Base-by-base conservation (phyloP, 371 early-diverging fungal genomes). In the Parasitella parasitica region DNA sequence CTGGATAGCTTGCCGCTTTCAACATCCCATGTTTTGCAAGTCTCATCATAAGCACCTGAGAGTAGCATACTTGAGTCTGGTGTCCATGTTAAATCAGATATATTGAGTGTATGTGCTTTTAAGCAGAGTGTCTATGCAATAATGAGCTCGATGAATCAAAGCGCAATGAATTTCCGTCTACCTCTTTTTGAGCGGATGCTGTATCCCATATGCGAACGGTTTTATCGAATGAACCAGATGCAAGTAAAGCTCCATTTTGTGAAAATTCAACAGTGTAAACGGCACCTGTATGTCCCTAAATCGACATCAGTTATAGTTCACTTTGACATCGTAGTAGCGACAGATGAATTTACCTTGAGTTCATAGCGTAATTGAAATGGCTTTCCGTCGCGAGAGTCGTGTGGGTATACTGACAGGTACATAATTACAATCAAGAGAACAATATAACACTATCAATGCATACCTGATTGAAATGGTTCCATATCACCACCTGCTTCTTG, bases 211-310 rank as follows among this genome's bases (percentile, higher is more conserved):
- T 84, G 52, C 93, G 82, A 24, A 94, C 90, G 6, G 94, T 91
- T 72, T 93, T 93, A 75, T 96, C 96, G 77, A 94, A 94, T 11
- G 92, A 91, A 2, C 95, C 96, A 0, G 95, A 91, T 0, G 94
- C 91, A 6, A 96, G 73, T 38, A 87, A 82, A 48, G 83, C 82
- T 4, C 94, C 95, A 67, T 86, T 88, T 6, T 90, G 89, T 6
- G 95, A 92, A 61, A 90, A 94, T 59, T 90, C 86, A 3, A 94
- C 88, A 7, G 89, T 77, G 65, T 93, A 93, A 1, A 96, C 92
- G 4, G 95, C 95, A 22, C 94, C 96, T 9, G 79, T 77, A 66
- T 96, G 96, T 18, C 94, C 95, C 86, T 91, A 64, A 32, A 34
- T 39, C 22, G 13, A 22, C 1, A 18, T 24, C n/a, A 8, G 12